A percentile compares a stretch with the other conserved stretches of the same genome.
Evolutionary conservation across 2,329 filamentous ascomycete genomes (phyloP).

Genomic region (Cordyceps pruinosa): DNA sequence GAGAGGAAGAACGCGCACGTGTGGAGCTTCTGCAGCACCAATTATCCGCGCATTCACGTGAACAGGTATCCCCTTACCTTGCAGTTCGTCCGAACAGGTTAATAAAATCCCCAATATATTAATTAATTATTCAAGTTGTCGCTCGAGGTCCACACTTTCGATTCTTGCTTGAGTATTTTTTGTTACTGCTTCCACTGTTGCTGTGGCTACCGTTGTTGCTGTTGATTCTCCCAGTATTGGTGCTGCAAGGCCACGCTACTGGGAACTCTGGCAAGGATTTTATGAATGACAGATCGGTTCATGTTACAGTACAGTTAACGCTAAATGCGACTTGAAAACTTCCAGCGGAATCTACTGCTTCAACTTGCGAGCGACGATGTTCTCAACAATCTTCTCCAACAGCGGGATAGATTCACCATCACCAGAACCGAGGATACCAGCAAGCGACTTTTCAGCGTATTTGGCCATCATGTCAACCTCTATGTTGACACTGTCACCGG

Average conservation of each 20-base stretch:
- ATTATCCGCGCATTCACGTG: constrained; percentile 5
- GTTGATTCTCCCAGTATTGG: too few species aligned
- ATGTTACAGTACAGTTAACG: background rate
- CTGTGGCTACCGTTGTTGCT: too few species aligned
- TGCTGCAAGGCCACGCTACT: too few species aligned
- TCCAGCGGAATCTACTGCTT: background rate
- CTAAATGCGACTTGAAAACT: background rate
- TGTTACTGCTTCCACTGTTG: too few species aligned
- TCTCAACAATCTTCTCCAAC: constrained; percentile 65
- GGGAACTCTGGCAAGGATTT: too few species aligned
- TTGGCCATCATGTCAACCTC: constrained; percentile 87
- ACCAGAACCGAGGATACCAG: constrained; percentile 56
- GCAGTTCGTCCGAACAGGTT: too few species aligned
- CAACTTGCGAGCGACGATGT: constrained; percentile 62
- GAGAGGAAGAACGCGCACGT: background rate
- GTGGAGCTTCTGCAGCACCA: background rate
- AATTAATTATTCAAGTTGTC: background rate
- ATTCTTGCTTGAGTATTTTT: too few species aligned
- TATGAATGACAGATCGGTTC: background rate
- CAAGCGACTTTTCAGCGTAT: constrained; percentile 84
- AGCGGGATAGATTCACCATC: constrained; percentile 47
- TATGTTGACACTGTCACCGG: constrained; percentile 79
- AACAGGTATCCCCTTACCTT: too few species aligned
- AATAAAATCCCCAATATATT: too few species aligned
- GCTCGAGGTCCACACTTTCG: too few species aligned